Conservation (phyloP, 1,284 basidiomycete genomes). For the Flammula alnicola region DNA sequence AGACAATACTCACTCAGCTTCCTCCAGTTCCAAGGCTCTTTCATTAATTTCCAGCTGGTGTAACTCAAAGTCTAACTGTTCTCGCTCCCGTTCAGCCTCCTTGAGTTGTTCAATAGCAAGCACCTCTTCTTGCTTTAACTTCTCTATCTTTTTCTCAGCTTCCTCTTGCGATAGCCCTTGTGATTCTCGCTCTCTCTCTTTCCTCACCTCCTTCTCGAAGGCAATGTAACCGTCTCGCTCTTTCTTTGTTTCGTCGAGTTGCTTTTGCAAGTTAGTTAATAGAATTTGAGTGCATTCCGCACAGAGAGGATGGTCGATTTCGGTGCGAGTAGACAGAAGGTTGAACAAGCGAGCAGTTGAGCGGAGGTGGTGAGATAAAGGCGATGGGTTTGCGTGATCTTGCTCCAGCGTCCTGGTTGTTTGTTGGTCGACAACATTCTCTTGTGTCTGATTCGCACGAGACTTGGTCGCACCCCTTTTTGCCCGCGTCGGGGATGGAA, state of each 20-base stretch:
- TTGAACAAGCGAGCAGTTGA: slow-evolving; percentile 79
- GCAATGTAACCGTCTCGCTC: slow-evolving; percentile 93
- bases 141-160: slow-evolving; percentile 71
- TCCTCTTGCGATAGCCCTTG: slow-evolving; percentile 65
- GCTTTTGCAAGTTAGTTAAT: slow-evolving; percentile 76
- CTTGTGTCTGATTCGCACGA: slow-evolving; percentile 31
- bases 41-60: slow-evolving; percentile 76
- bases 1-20: slow-evolving; percentile 69
- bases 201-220: slow-evolving; percentile 86
- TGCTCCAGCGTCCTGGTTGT: slow-evolving; percentile 41
- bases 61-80: slow-evolving; percentile 77
- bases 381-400: slow-evolving; percentile 65
- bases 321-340: slow-evolving; percentile 78
- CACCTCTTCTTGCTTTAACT: slow-evolving; percentile 77
- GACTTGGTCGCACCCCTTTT: slow-evolving; percentile 44
- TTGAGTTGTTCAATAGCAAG: slow-evolving; percentile 74
- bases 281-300: slow-evolving; percentile 90
- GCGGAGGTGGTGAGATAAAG: slow-evolving; percentile 79
- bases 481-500: slow-evolving; percentile 49
- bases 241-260: slow-evolving; percentile 89
- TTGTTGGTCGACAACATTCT: slow-evolving; percentile 25
- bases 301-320: slow-evolving; percentile 95
- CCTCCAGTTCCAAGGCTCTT: slow-evolving; percentile 74
- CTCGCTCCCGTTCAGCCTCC: slow-evolving; percentile 74
- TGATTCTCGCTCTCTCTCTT: slow-evolving; percentile 70